Evolutionary conservation across 2,329 filamentous ascomycete species (phyloP).

Genomic region (Zymoseptoria tritici): DNA sequence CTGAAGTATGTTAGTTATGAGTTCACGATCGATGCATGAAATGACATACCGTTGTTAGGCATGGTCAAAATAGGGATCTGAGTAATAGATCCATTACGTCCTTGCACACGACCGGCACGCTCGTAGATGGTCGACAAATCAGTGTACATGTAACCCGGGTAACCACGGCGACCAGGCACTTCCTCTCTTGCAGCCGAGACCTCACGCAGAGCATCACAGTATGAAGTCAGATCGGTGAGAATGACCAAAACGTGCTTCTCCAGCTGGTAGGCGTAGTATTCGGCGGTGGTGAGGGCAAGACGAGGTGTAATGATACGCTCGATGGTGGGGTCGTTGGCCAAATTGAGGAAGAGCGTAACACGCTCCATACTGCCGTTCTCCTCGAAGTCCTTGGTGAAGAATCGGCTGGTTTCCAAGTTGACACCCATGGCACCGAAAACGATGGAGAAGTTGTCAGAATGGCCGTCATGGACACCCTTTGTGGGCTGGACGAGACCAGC

Average conservation of each 20-base stretch:
- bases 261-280: conserved; percentile 99
- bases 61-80: conserved; percentile 98
- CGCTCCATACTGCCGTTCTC: conserved; percentile 98
- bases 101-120: conserved; percentile 92
- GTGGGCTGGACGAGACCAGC: conserved; percentile 78
- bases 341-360: conserved; percentile 94
- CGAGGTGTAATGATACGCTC: conserved; percentile 99
- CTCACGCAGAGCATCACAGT: conserved; percentile 98
- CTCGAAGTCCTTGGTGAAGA: conserved; percentile 98
- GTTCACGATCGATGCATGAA: background rate
- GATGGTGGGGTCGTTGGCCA: conserved; percentile 98
- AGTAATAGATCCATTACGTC: conserved; percentile 96
- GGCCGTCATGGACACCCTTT: conserved; percentile 91
- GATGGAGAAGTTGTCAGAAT: conserved; percentile 99
- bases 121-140: conserved; percentile 99
- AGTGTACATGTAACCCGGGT: conserved; percentile 99
- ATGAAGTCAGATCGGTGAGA: conserved; percentile 92
- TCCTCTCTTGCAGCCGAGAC: conserved; percentile 97
- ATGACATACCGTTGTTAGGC: conserved; percentile 77
- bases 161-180: conserved; percentile 97
- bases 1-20: conserved; percentile 32
- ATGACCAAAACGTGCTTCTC: conserved; percentile 99
- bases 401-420: conserved; percentile 96
- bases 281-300: conserved; percentile 93
- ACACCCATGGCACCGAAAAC: conserved; percentile 99